Evolutionary conservation across 1,284 basidiomycete species (phyloP).

Genomic region (Leucoagaricus sp.): DNA sequence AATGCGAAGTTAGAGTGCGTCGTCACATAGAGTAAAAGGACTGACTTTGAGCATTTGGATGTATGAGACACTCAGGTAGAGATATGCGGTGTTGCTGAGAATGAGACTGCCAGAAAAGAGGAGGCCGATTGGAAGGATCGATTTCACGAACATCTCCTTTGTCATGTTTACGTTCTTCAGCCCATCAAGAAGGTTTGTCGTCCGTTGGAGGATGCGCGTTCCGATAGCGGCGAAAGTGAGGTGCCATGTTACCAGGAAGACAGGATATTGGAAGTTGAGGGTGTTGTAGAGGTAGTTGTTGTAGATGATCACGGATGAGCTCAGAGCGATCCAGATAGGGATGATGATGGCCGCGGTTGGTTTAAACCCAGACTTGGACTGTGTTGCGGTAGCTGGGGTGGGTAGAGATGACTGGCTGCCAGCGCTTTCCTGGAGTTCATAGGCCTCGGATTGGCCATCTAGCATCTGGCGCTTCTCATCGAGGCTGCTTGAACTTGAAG

Average conservation of each 20-base stretch:
- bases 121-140: slow-evolving; percentile 91
- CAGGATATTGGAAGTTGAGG: slow-evolving; percentile 82
- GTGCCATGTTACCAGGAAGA: slow-evolving; percentile 89
- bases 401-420: slow-evolving; percentile 39
- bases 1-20: not conserved
- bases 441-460: slow-evolving; percentile 21
- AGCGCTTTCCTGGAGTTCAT: not conserved
- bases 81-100: slow-evolving; percentile 92
- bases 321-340: slow-evolving; percentile 89
- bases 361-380: slow-evolving; percentile 45
- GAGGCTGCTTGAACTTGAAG: slow-evolving; percentile 17
- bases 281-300: slow-evolving; percentile 92
- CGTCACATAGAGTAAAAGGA: slow-evolving; percentile 2
- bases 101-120: slow-evolving; percentile 93
- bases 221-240: slow-evolving; percentile 86
- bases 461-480: slow-evolving; percentile 25
- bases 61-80: slow-evolving; percentile 89
- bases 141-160: slow-evolving; percentile 79
- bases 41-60: slow-evolving; percentile 97
- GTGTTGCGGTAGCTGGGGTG: slow-evolving; percentile 49
- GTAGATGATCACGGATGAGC: slow-evolving; percentile 93
- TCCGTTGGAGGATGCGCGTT: slow-evolving; percentile 86
- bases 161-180: slow-evolving; percentile 87
- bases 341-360: slow-evolving; percentile 72
- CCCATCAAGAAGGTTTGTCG: slow-evolving; percentile 88